Evolutionary conservation across 2,329 filamentous ascomycete genomes (phyloP), one percentile per base, ranked within the genome.

Genomic region (Colletotrichum endophyticum): DNA sequence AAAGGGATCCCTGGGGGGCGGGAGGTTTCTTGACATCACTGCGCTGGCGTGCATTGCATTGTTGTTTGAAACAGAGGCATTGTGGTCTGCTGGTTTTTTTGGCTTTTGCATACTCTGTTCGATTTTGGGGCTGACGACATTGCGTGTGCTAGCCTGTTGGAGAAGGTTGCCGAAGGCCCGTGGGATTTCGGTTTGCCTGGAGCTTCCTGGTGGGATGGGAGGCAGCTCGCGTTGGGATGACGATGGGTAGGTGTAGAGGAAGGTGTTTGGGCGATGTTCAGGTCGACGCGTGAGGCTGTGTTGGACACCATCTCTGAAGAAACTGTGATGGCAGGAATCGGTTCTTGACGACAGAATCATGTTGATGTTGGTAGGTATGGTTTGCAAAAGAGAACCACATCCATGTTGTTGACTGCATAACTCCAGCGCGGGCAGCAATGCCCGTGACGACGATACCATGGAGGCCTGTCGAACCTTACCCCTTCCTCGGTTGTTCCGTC

Each of bases 1-100:
- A 53, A 53, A 22, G 44, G n/a, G 28, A 27, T 25, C 34, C 32
- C 62, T 34, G 62, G 22, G 15, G n/a, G 11, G 4, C 34, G 11
- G 44, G 11, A 53, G 44, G 11, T 44, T 25, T 39, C 25, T 44
- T 44, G 32, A 64, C 62, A 64, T 64, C 62, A 64, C 62, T 39
- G 62, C 62, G 36, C 28, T 32, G 30, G 30, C 32, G 8, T 3
- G 62, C 28, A 32, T 63, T 34, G 25, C 62, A 64, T 27, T 39
- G 4, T 5, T 22, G 44, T 53, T 53, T 53, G 44, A 53, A 53
- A 53, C 44, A 53, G 44, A n/a, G 44, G 44, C 44, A 53, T 2
- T 53, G 6, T 22, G 2, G 44, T 53, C 44, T 53, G 36, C 39
- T 53, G 44, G 44, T 12, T 53, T 53, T 22, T 22, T 53, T 13